Conservation (phyloP, 805 yeast genomes). For the Cyberlindnera nakhonratchasimensis region DNA sequence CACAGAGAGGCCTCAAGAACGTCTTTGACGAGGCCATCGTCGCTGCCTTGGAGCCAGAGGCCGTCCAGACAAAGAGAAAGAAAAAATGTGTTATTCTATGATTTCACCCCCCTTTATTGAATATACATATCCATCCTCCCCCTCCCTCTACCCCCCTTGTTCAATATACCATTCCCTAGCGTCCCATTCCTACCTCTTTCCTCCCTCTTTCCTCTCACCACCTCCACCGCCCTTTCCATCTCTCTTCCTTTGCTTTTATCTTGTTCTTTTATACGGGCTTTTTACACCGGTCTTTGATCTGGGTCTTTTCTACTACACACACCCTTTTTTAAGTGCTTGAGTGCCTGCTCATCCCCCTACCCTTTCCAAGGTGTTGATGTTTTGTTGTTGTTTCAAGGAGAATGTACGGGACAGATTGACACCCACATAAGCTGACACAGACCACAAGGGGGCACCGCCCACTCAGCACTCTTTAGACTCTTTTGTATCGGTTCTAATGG, state of each 20-base stretch:
- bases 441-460: too few species aligned
- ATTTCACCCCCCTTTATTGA: slow-evolving; percentile 1
- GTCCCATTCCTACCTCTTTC: not conserved
- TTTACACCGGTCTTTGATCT: not conserved
- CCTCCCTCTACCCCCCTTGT: not conserved
- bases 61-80: slow-evolving; percentile 73
- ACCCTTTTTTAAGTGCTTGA: too few species aligned
- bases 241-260: not conserved
- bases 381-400: too few species aligned
- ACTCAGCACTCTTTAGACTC: too few species aligned
- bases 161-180: not conserved
- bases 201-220: not conserved
- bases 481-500: too few species aligned
- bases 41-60: slow-evolving; percentile 97
- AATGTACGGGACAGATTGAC: too few species aligned
- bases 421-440: too few species aligned
- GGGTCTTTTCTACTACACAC: too few species aligned
- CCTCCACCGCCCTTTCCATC: not conserved
- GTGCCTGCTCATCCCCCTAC: not conserved
- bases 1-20: slow-evolving; percentile 94
- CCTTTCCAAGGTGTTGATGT: too few species aligned
- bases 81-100: slow-evolving; percentile 70
- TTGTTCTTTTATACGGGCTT: not conserved
- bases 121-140: not conserved
- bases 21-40: slow-evolving; percentile 99